phyloP scores from a whole-genome alignment of 805 yeast genomes.

The Candida sakaeoensis region DNA sequence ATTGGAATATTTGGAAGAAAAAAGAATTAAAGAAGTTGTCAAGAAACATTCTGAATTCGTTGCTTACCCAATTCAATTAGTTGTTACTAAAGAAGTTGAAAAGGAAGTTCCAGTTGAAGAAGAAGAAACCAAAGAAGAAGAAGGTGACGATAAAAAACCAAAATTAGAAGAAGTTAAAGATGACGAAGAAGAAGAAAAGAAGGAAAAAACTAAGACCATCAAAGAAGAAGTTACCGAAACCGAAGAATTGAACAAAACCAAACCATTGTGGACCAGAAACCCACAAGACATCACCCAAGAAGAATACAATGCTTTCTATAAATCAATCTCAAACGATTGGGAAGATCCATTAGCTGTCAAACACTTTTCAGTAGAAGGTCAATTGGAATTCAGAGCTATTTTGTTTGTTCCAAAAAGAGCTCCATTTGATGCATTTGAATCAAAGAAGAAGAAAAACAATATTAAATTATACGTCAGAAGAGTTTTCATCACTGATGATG shows the following conservation, averaged over 20 bases:
- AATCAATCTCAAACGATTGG: slow-evolving; percentile 99
- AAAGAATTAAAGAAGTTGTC: slow-evolving; percentile 98
- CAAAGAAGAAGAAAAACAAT: slow-evolving; percentile 98
- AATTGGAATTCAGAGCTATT: slow-evolving; percentile 97
- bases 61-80: slow-evolving; percentile 97
- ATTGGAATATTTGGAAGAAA: slow-evolving; percentile 98
- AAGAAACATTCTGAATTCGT: slow-evolving; percentile 99
- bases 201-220: slow-evolving; percentile 79
- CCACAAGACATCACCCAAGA: slow-evolving; percentile 97
- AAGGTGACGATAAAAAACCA: slow-evolving; percentile 61
- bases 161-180: slow-evolving; percentile 77
- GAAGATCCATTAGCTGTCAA: slow-evolving; percentile 99
- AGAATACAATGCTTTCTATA: slow-evolving; percentile 98
- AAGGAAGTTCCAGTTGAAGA: slow-evolving; percentile 91
- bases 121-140: slow-evolving; percentile 30
- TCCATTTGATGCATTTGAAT: slow-evolving; percentile 96
- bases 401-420: slow-evolving; percentile 98
- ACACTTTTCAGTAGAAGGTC: slow-evolving; percentile 99
- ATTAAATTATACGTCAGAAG: slow-evolving; percentile 98
- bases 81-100: slow-evolving; percentile 98
- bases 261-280: slow-evolving; percentile 99
- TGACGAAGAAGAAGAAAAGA: slow-evolving; percentile 67
- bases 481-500: slow-evolving; percentile 99
- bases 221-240: slow-evolving; percentile 92
- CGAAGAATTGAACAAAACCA: slow-evolving; percentile 98